Base-by-base conservation (phyloP, 306 rosid species). In the Oemleria cerasiformis region DNA sequence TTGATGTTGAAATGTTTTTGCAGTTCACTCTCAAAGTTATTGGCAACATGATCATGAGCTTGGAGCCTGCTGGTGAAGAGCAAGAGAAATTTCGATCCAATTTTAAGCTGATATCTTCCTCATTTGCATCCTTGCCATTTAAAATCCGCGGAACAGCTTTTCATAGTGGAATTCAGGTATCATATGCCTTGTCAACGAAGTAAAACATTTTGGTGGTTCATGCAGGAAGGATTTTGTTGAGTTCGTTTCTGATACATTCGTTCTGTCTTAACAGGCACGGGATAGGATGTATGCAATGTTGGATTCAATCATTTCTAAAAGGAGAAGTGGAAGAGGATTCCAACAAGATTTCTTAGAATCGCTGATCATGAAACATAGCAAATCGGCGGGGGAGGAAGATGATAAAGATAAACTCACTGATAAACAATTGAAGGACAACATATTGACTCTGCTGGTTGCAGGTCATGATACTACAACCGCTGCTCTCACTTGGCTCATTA, bases 401-500 rank as follows among this genome's bases (percentile, higher is more conserved):
- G 78, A 83, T 80, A 88, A 84, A 74, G 82, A 92, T 21, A 92
- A 89, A 75, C 89, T 92, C 39, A 83, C 92, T 44, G 94, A 92
- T 58, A 71, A 74, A 70, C 98, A 92, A 63, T 58, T 92, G 86
- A 92, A 89, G 70, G 97, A 92, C 86, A 92, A 92, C 48, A 81
- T 89, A 55, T 54, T 89, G 45, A 92, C 98, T 68, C 75, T 89
- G 67, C 80, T 92, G 36, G 85, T 92, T 78, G 98, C 98, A 47
- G 98, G 98, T 12, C 96, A 92, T 76, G 98, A 89, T 62, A 89
- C 98, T 45, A 92, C 98, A 9, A 92, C 98, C 50, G 98, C 96
- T 73, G 96, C 86, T 73, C 98, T 92, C 57, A 89, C 97, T 19
- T 92, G 96, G 96, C 71, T 92, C 11, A 69, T 85, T 75, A 89